Conservation (phyloP, 1,284 basidiomycete genomes). For the Sporisorium graminicola region DNA sequence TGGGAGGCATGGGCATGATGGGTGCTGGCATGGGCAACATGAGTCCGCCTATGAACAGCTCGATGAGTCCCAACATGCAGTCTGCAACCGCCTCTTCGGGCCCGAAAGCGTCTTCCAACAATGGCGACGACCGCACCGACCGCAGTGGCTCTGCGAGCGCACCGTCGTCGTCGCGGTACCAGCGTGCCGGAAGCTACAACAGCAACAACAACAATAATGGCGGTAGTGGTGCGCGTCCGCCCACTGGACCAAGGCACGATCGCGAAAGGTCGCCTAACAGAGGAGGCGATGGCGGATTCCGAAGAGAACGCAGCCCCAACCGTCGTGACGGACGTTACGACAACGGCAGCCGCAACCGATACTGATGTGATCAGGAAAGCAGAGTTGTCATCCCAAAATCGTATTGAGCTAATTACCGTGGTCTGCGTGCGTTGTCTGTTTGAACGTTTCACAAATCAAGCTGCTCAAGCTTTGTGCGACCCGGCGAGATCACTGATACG, state of each 20-base stretch:
- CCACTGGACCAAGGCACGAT: constrained; percentile 10
- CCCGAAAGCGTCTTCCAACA: constrained; percentile 6
- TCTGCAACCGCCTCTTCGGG: constrained; percentile 32
- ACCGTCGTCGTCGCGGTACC: constrained; percentile 6
- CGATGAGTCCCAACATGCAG: constrained; percentile 47
- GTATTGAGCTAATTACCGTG: no score
- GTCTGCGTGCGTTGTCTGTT: not conserved
- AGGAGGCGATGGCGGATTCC: constrained; percentile 3
- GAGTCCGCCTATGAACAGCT: constrained; percentile 19
- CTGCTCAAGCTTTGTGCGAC: not conserved
- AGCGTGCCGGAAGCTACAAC: constrained; percentile 22
- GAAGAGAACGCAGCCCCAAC: constrained; percentile 40
- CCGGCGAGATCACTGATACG: not conserved
- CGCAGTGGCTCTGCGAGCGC: constrained; percentile 4
- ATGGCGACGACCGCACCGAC: constrained; percentile 7
- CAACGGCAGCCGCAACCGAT: constrained; percentile 37
- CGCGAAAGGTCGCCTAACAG: constrained; percentile 31
- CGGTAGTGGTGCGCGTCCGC: not conserved
- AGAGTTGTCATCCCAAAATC: not conserved
- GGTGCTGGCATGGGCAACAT: constrained; percentile 46
- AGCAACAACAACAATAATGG: constrained; percentile 9
- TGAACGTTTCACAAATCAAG: not conserved
- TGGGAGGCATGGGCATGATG: constrained; percentile 72
- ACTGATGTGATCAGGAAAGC: constrained; percentile 10
- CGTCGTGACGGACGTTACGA: constrained; percentile 27